These are phyloP conservation scores for Sarocladium oryzae DNA, from an alignment of 2,329 filamentous ascomycete species.

Conservation along the genomic window DNA sequence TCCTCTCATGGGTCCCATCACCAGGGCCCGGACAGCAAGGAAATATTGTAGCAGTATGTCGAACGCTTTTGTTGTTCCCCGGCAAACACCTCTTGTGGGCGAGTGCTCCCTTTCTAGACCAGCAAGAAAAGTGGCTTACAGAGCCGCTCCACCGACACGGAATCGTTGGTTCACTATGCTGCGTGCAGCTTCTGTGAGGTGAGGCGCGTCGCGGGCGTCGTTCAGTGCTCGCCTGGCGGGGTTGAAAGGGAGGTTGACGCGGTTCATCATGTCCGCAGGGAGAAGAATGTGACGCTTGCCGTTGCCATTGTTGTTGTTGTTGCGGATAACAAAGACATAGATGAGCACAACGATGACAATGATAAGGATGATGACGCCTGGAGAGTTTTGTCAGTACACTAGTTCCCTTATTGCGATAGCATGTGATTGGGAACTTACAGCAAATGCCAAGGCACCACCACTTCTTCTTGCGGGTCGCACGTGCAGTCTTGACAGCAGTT, in stretches of 20 bases:
- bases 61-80: conserved; percentile 1
- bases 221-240: conserved; percentile 1
- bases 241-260: conserved; percentile 17
- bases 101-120: neutral
- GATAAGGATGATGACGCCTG: conserved; percentile 31
- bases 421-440: conserved; percentile 33
- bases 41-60: conserved; percentile 8
- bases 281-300: conserved; percentile 24
- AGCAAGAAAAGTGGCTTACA: conserved; percentile 2
- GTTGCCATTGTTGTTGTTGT: conserved; percentile 18
- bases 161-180: neutral
- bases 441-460: conserved; percentile 85
- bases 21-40: neutral
- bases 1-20: neutral
- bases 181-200: neutral
- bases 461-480: conserved; percentile 84
- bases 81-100: neutral
- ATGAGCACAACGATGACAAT: conserved; percentile 45
- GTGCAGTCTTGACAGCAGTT: conserved; percentile 74
- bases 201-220: neutral
- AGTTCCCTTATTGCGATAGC: neutral
- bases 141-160: neutral
- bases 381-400: neutral
- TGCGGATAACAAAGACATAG: conserved; percentile 37
- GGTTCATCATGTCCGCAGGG: conserved; percentile 3